Evolutionary conservation across 495 filamentous ascomycete species (phyloP).

Genomic region (Acidomyces sp.): DNA sequence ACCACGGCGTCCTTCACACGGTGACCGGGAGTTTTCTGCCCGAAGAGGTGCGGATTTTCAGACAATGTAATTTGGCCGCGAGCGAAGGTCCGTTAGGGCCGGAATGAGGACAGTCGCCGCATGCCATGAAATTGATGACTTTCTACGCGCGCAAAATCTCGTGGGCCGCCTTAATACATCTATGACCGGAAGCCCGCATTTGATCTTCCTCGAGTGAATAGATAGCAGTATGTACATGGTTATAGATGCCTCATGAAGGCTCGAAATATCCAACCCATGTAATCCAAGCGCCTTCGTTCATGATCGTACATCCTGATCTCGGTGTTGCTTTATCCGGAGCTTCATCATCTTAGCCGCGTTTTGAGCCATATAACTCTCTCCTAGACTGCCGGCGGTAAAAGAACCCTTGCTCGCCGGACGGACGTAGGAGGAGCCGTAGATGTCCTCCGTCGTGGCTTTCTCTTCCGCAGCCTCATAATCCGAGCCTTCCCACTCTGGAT

Average conservation of each 20-base stretch:
- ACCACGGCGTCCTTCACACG: conserved; percentile 56
- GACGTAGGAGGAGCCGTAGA: conserved; percentile 8
- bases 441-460: conserved; percentile 3
- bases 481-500: conserved; percentile 6
- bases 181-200: background rate
- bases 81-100: conserved; percentile 41
- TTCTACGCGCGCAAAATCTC: too few species aligned
- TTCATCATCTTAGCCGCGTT: conserved; percentile 9
- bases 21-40: conserved; percentile 61
- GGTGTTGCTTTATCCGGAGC: conserved; percentile 4
- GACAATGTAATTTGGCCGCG: conserved; percentile 63
- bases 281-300: too few species aligned
- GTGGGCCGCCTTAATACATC: too few species aligned
- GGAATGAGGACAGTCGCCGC: conserved; percentile 9
- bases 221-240: background rate
- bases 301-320: conserved; percentile 3
- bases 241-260: too few species aligned
- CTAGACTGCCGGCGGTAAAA: conserved; percentile 9
- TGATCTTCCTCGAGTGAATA: background rate
- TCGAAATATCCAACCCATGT: too few species aligned
- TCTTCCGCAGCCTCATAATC: conserved; percentile 7
- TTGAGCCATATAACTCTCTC: conserved; percentile 16
- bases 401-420: conserved; percentile 3
- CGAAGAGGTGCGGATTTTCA: conserved; percentile 56
- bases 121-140: too few species aligned